Evolutionary conservation across 352 stramenopile species (phyloP), one percentile per base, ranked within the genome.

Genomic region (Phytophthora rubi): DNA sequence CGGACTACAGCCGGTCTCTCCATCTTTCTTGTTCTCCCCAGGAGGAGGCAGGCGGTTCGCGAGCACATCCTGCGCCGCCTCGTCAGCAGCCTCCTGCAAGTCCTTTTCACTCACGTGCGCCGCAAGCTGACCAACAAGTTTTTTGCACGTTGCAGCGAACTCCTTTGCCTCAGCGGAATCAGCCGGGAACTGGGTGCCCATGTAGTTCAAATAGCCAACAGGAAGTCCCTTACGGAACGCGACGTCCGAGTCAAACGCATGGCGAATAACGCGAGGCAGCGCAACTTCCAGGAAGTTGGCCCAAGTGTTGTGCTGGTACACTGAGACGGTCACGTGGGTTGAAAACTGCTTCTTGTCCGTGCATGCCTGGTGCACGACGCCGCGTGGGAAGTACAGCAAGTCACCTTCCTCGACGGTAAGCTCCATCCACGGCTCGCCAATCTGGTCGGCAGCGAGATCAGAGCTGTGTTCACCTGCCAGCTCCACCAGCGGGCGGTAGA

Each of bases 281-380:
- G 83, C 80, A 30, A 95, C 75, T 67, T 96, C 88, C 57, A 96
- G 56, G 62, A 96, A 96, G 68, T 96, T 95, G 8, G 86, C 86
- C 89, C 89, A 96, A 16, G 89, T 91, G 48, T 89, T 91, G 77
- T 95, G 89, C 65, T 96, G 89, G 58, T 96, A 96, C n/a, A 94
- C 82, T 0, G 88, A 95, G 51, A 96, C 86, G 1, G 89, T 95
- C 62, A 96, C 85, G 65, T 96, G 89, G 18, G 89, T 96, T 13
- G 89, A 96, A 59, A 96, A 95, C 57, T 88, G 48, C 35, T 83
- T 76, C 21, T 91, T 72, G 44, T 91, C 82, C 30, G 89, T 95
- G 47, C 71, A 90, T 21, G 89, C 89, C 69, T 96, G 79, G 60
- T 96, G 89, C 18, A 96, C 70, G 23, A 93, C 82, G 3, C 88